Evolutionary conservation across 768 basidiomycete species (phyloP).

Genomic region (Kwoniella sp.): DNA sequence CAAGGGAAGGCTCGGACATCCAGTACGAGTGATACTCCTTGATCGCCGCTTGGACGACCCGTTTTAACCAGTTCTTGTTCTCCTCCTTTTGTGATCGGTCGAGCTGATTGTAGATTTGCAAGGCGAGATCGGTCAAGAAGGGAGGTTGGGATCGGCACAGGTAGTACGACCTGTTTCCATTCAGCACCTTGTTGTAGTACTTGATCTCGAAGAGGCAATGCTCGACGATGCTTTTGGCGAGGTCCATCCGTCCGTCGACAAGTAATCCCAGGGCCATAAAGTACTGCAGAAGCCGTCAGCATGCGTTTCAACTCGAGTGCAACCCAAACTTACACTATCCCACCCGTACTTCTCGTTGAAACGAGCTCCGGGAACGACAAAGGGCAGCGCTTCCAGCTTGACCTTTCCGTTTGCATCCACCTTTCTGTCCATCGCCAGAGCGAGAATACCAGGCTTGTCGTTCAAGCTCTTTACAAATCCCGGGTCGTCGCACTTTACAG

Average conservation of each 20-base stretch:
- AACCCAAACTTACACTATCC: constrained; percentile 45
- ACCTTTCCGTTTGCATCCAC: constrained; percentile 64
- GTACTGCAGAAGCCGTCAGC: constrained; percentile 38
- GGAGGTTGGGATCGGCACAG: constrained; percentile 95
- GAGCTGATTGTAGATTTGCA: constrained; percentile 96
- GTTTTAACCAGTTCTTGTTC: constrained; percentile 89
- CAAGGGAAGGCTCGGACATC: constrained; percentile 91
- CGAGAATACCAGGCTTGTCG: constrained; percentile 88
- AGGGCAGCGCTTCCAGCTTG: constrained; percentile 90
- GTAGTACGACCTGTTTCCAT: constrained; percentile 89
- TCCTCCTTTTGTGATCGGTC: constrained; percentile 76
- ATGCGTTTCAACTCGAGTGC: no score
- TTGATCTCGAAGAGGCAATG: constrained; percentile 99
- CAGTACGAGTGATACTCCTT: constrained; percentile 99
- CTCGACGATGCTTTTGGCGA: constrained; percentile 98
- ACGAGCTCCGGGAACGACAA: constrained; percentile 81
- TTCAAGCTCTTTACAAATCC: constrained; percentile 88
- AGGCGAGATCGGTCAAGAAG: constrained; percentile 97
- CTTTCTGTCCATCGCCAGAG: constrained; percentile 74
- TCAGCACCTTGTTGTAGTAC: constrained; percentile 87
- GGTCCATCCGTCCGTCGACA: constrained; percentile 87
- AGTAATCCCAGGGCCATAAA: constrained; percentile 71
- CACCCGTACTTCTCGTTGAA: constrained; percentile 57
- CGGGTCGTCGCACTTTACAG: constrained; percentile 81
- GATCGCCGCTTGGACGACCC: constrained; percentile 94